phyloP scores from a whole-genome alignment of 2,329 filamentous ascomycete genomes.

The Clonostachys rhizophaga region DNA sequence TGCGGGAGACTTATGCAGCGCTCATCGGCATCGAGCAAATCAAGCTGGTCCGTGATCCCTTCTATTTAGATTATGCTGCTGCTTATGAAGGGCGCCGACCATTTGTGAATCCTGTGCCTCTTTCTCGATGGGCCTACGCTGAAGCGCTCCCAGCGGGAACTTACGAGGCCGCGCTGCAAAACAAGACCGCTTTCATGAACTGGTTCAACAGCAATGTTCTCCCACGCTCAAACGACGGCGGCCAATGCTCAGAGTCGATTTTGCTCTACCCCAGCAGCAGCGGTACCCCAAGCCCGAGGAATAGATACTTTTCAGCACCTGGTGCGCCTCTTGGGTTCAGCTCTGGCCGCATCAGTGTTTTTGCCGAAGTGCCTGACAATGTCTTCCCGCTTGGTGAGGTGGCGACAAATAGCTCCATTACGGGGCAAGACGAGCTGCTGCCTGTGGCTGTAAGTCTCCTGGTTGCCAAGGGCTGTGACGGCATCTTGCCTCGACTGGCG shows the following conservation, averaged over 20 bases:
- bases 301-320: conserved; percentile 30
- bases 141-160: conserved; percentile 17
- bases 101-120: conserved; percentile 27
- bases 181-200: conserved; percentile 42
- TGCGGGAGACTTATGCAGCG: conserved; percentile 25
- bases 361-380: conserved; percentile 30
- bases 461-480: conserved; percentile 56
- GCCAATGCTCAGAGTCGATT: conserved; percentile 37
- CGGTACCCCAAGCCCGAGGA: conserved; percentile 11
- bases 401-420: conserved; percentile 24
- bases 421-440: conserved; percentile 39
- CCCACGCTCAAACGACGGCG: conserved; percentile 19
- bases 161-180: conserved; percentile 32
- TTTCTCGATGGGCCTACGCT: conserved; percentile 26
- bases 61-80: conserved; percentile 31
- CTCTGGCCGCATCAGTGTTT: conserved; percentile 22
- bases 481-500: conserved; percentile 49
- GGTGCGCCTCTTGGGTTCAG: conserved; percentile 39
- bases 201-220: conserved; percentile 42
- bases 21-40: conserved; percentile 30
- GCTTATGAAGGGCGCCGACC: conserved; percentile 24
- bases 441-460: conserved; percentile 55
- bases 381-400: conserved; percentile 37
- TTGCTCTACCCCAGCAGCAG: conserved; percentile 37
- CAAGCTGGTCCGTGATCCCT: conserved; percentile 26